Percentiles rank a stretch among this genome's conserved stretches.
Evolutionary conservation across 2,329 filamentous ascomycete species (phyloP).

Genomic region (Periconia sp.): DNA sequence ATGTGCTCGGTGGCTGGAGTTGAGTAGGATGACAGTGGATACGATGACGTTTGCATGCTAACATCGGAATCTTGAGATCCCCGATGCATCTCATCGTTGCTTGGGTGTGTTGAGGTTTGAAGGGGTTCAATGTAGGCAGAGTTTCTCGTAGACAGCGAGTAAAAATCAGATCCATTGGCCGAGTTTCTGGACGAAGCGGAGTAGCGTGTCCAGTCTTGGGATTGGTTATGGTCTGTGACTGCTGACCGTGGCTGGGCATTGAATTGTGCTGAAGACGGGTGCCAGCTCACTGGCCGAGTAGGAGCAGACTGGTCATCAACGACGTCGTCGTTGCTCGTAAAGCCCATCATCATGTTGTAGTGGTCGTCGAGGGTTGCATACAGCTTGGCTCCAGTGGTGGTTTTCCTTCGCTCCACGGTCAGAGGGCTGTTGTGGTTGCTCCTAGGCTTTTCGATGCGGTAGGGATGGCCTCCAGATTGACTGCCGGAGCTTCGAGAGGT

Average conservation of each 20-base stretch:
- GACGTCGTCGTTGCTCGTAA: constrained; percentile 32
- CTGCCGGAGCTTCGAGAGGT: constrained; percentile 40
- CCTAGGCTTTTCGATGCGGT: constrained; percentile 47
- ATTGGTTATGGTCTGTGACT: constrained; percentile 27
- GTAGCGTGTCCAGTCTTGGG: constrained; percentile 35
- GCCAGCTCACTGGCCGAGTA: constrained; percentile 73
- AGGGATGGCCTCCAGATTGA: constrained; percentile 34
- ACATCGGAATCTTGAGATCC: constrained; percentile 35
- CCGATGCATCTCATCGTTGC: constrained; percentile 19
- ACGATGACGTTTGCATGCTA: constrained; percentile 35
- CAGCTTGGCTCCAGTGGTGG: constrained; percentile 43
- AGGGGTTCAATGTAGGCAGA: constrained; percentile 32
- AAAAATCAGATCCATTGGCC: constrained; percentile 39
- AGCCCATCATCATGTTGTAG: constrained; percentile 50
- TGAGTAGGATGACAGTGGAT: constrained; percentile 35
- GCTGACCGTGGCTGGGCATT: constrained; percentile 27
- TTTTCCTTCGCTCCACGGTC: constrained; percentile 45
- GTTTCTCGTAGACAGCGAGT: constrained; percentile 42
- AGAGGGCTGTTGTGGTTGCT: constrained; percentile 48
- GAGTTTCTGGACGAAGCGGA: constrained; percentile 32
- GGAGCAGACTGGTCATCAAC: constrained; percentile 25
- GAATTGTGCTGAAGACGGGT: constrained; percentile 65
- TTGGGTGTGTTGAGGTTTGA: constrained; percentile 20
- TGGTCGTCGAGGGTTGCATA: constrained; percentile 49
- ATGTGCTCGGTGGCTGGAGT: constrained; percentile 38